Percentiles rank a stretch among this genome's conserved stretches.
Conservation (phyloP, 129 eudicot species). For the Artemisia tridentata region DNA sequence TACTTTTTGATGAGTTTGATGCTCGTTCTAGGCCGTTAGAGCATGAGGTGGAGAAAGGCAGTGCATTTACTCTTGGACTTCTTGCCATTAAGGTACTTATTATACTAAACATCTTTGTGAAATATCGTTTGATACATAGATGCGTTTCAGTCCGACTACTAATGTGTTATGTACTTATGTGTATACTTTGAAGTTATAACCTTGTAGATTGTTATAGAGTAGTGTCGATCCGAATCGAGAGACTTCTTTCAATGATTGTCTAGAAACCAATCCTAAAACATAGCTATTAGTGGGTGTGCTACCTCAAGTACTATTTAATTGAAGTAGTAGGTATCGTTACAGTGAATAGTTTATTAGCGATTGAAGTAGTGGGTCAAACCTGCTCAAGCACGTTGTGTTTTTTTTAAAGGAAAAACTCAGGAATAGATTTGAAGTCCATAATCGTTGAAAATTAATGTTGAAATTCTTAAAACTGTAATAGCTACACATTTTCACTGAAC, state of each 20-base stretch:
- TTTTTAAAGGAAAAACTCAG: too few species aligned
- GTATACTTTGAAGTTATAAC: background rate
- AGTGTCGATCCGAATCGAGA: background rate
- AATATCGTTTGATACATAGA: background rate
- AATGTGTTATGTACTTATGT: too few species aligned
- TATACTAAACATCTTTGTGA: background rate
- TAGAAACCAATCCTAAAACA: background rate
- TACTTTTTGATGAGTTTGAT: slow-evolving; percentile 27
- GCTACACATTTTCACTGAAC: background rate
- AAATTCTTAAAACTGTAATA: background rate
- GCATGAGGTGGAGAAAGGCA: slow-evolving; percentile 91
- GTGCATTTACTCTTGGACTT: too few species aligned
- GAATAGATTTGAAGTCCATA: background rate
- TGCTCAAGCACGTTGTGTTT: too few species aligned
- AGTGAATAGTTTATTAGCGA: background rate
- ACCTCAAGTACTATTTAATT: background rate
- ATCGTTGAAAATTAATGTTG: too few species aligned
- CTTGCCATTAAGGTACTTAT: slow-evolving; percentile 76
- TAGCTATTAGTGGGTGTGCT: background rate
- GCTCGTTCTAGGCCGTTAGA: slow-evolving; percentile 38
- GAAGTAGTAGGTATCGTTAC: background rate
- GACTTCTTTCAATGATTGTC: background rate
- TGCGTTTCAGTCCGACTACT: background rate
- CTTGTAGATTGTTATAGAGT: slow-evolving; percentile 9
- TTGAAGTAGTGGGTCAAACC: background rate